Base-by-base conservation (phyloP, 2,329 filamentous ascomycete species). In the Fusarium liriodendri region DNA sequence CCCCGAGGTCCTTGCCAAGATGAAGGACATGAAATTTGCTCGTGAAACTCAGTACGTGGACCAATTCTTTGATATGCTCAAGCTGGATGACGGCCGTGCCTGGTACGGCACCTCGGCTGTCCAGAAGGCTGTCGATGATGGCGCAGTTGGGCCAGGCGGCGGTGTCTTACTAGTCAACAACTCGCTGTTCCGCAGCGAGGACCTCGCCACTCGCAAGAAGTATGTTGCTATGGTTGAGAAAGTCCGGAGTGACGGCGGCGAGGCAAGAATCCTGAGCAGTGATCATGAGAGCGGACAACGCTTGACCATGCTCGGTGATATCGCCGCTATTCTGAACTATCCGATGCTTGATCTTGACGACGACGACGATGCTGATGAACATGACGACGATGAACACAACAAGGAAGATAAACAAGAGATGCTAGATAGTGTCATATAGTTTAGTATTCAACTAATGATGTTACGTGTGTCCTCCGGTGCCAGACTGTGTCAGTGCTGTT, bases 271-370 rank as follows among this genome's bases (percentile, higher is more conserved):
- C n/a, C 84, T 98, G 32, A 98, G 96, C 82, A 95, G 94, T 78
- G 93, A 97, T 79, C 96, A 98, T 82, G 96, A 98, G 85, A 98
- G 95, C 81, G 97, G 97, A 1, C 93, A 93, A 84, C 87, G 95
- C 69, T 84, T 99, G 16, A 94, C 95, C 75, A 93, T 92, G 14
- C 82, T 98, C 69, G 95, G 97, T 1, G 94, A 95, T 20, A 93
- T 99, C 71, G 97, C 96, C 18, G 95, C 95, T 2, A 93, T 98
- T 32, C 85, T 98, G 72, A 98, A 96, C 14, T 99, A 95, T 81
- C 95, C 97, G 0, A 88, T 98, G 40, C 85, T 90, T 20, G 95
- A 97, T 75, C 85, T 97, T 52, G 94, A 97, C 72, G 92, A 95
- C 37, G 91, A 93, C 3, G 91, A 85, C 9, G 40, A 42, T 13